A percentile compares a stretch with the other conserved stretches of the same genome.
phyloP scores from a whole-genome alignment of 2,329 filamentous ascomycete species.

The Plectosphaerella plurivora region DNA sequence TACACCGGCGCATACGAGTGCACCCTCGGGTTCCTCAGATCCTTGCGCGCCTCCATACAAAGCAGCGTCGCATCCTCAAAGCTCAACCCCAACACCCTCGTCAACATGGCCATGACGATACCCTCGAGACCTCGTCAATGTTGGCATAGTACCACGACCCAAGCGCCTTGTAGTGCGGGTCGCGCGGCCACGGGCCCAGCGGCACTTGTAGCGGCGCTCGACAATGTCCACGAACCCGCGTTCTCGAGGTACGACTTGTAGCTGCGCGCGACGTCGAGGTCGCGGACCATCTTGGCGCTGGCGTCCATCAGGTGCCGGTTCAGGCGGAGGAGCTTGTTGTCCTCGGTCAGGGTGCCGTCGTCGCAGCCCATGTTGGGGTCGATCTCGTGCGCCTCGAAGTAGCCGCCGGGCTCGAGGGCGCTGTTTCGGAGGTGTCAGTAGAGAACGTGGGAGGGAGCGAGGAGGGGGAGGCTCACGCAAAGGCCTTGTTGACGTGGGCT shows the following conservation, averaged over 20 bases:
- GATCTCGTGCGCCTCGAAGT: too few species aligned
- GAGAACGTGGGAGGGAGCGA: too few species aligned
- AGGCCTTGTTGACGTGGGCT: too few species aligned
- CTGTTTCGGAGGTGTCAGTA: slow-evolving; percentile 9
- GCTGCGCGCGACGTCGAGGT: slow-evolving; percentile 18
- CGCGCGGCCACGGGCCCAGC: slow-evolving; percentile 29
- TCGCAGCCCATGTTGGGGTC: slow-evolving; percentile 25
- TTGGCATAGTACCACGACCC: slow-evolving; percentile 25
- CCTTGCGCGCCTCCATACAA: slow-evolving; percentile 16
- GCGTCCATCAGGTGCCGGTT: slow-evolving; percentile 21
- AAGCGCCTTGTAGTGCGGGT: slow-evolving; percentile 27
- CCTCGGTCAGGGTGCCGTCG: slow-evolving; percentile 23
- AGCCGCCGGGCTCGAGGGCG: too few species aligned
- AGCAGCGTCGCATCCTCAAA: slow-evolving; percentile 17
- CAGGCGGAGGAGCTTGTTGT: slow-evolving; percentile 22
- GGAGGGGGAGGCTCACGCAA: too few species aligned
- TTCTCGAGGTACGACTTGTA: slow-evolving; percentile 20
- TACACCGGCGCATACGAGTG: slow-evolving; percentile 22
- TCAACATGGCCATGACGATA: slow-evolving; percentile 26
- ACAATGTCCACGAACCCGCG: slow-evolving; percentile 29
- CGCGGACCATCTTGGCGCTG: slow-evolving; percentile 25
- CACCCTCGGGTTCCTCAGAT: slow-evolving; percentile 16
- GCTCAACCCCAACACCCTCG: slow-evolving; percentile 18
- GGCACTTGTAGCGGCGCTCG: slow-evolving; percentile 25
- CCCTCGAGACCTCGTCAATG: slow-evolving; percentile 25